Evolutionary conservation across 2,329 filamentous ascomycete genomes (phyloP).

Genomic region (Simplicillium sp.): DNA sequence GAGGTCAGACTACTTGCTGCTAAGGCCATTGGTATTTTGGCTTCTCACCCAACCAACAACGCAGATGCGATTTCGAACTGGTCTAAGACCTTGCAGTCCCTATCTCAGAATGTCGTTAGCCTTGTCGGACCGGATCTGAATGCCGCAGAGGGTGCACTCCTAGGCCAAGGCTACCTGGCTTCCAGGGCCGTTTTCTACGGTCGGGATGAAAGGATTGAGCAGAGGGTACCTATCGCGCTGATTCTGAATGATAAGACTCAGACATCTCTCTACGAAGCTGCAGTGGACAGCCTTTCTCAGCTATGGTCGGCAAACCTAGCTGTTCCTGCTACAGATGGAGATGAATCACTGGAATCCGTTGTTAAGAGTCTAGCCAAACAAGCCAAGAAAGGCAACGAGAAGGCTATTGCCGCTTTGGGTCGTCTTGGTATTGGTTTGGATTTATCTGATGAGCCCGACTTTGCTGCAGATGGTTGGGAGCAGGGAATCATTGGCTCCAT

Average conservation of each 20-base stretch:
- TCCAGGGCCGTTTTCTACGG: slow-evolving; percentile 32
- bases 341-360: slow-evolving; percentile 30
- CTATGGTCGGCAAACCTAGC: slow-evolving; percentile 36
- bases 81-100: slow-evolving; percentile 22
- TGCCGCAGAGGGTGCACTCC: slow-evolving; percentile 34
- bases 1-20: slow-evolving; percentile 58
- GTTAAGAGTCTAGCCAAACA: slow-evolving; percentile 54
- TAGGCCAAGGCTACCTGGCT: slow-evolving; percentile 37
- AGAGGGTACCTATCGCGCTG: slow-evolving; percentile 17
- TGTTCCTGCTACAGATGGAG: slow-evolving; percentile 19
- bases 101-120: slow-evolving; percentile 35
- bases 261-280: slow-evolving; percentile 30
- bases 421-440: slow-evolving; percentile 59
- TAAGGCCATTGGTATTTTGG: slow-evolving; percentile 66
- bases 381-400: slow-evolving; percentile 73
- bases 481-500: slow-evolving; percentile 41
- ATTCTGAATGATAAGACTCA: slow-evolving; percentile 15
- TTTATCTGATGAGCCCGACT: slow-evolving; percentile 13
- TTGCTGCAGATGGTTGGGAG: not conserved
- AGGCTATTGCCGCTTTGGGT: slow-evolving; percentile 72
- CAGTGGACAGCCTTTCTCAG: slow-evolving; percentile 35
- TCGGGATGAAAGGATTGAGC: slow-evolving; percentile 9
- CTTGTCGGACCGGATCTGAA: slow-evolving; percentile 32
- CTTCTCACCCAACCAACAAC: slow-evolving; percentile 49
- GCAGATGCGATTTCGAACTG: slow-evolving; percentile 17